Conservation (phyloP, 306 rosid genomes). For the Cucurbita moschata region DNA sequence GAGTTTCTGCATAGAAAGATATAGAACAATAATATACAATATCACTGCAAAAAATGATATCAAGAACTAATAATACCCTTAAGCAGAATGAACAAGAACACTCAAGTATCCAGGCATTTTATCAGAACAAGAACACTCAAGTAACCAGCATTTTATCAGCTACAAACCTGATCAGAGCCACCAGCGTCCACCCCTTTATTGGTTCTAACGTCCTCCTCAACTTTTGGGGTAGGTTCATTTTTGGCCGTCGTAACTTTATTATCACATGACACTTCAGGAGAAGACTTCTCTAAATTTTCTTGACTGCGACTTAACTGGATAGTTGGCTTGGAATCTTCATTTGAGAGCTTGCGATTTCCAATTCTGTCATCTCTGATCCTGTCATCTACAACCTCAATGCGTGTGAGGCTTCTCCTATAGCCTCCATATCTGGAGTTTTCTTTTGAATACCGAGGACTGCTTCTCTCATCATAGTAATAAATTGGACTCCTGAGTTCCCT, state of each 20-base stretch:
- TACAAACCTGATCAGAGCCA: constrained; percentile 21
- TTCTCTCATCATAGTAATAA: constrained; percentile 50
- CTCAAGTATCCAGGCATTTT: not conserved
- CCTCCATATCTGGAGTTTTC: constrained; percentile 29
- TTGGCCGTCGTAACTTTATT: constrained; percentile 11
- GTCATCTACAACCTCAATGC: constrained; percentile 76
- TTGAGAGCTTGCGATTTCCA: constrained; percentile 22
- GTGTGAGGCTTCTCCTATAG: constrained; percentile 24
- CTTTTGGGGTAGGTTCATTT: constrained; percentile 17
- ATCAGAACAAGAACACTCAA: not conserved
- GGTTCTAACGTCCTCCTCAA: constrained; percentile 20
- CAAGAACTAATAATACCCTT: not conserved
- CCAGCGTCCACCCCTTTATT: constrained; percentile 10
- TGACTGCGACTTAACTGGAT: constrained; percentile 15
- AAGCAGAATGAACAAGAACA: not conserved
- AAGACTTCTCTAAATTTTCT: constrained; percentile 14
- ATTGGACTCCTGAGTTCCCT: constrained; percentile 20
- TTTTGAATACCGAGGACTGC: constrained; percentile 44
- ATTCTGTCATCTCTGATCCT: constrained; percentile 41
- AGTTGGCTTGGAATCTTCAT: constrained; percentile 25
- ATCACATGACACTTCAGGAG: constrained; percentile 11
- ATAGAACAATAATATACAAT: not conserved
- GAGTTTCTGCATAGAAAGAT: not conserved
- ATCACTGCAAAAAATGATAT: not conserved
- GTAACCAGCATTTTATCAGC: not conserved